A percentile compares a stretch with the other conserved stretches of the same genome.
Evolutionary conservation across 73 alveolate genomes (phyloP).

Genomic region (Paramecium tetraurelia): DNA sequence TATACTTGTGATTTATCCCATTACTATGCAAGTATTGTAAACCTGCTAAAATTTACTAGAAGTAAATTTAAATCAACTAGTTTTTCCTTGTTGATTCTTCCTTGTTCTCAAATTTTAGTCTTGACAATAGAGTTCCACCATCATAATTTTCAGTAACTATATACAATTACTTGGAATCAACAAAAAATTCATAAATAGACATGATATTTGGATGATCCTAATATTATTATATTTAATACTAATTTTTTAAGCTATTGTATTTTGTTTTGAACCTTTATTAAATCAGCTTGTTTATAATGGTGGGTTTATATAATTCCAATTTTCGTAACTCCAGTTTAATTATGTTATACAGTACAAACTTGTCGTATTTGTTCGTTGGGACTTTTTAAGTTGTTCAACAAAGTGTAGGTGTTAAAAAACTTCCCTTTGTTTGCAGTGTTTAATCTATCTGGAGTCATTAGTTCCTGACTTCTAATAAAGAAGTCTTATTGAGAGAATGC

Average conservation of each 20-base stretch:
- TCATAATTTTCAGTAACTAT: conserved; percentile 59
- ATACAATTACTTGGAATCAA: conserved; percentile 33
- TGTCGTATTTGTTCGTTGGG: neutral
- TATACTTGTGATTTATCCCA: neutral
- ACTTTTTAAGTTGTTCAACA: neutral
- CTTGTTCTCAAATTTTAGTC: neutral
- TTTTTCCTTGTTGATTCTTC: neutral
- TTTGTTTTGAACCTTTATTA: neutral
- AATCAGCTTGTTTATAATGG: neutral
- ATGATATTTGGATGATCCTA: conserved; percentile 67
- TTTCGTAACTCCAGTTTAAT: neutral
- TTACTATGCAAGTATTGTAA: neutral
- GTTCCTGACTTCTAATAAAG: neutral
- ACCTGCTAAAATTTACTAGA: neutral
- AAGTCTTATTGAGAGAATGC: neutral
- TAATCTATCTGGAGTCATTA: neutral
- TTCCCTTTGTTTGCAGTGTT: neutral
- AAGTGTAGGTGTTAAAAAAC: neutral
- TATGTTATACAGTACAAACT: neutral
- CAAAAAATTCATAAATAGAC: conserved; percentile 41
- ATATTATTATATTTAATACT: neutral
- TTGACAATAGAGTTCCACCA: conserved; percentile 63
- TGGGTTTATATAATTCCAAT: neutral
- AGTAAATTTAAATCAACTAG: neutral
- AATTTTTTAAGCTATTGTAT: neutral